Evolutionary conservation across 345 rosid genomes (phyloP).

Genomic region (Gossypium mustelinum): DNA sequence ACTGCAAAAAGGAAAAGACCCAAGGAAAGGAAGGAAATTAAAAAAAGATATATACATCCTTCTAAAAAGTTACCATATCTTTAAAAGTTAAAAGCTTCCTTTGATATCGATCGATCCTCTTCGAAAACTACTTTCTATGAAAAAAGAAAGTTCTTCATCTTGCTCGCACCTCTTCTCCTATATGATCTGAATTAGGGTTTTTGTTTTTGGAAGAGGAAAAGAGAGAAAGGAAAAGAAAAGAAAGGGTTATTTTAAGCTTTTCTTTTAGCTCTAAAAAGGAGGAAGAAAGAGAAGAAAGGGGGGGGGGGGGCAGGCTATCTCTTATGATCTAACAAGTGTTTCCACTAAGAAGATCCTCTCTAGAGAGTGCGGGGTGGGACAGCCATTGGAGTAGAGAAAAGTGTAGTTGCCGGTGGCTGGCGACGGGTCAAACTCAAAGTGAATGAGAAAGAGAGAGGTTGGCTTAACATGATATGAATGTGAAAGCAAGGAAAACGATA

Average conservation of each 20-base stretch:
- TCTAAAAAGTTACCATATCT: conserved; percentile 18
- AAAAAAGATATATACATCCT: too few relatives aligned
- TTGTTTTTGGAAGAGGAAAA: conserved; percentile 16
- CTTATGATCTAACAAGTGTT: conserved; percentile 19
- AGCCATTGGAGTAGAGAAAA: conserved; percentile 38
- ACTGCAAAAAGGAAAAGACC: too few relatives aligned
- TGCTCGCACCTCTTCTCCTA: not conserved
- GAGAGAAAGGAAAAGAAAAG: conserved; percentile 21
- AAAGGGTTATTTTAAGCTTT: conserved; percentile 24
- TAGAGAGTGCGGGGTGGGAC: conserved; percentile 46
- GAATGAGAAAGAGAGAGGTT: conserved; percentile 32
- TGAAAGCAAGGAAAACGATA: conserved; percentile 37
- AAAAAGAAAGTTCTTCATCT: not conserved
- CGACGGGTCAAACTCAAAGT: conserved; percentile 81
- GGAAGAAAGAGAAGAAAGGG: not conserved
- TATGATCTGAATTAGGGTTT: conserved; percentile 38
- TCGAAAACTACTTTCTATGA: conserved; percentile 8
- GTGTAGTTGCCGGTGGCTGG: conserved; percentile 65
- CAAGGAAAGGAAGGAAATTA: too few relatives aligned
- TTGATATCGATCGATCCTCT: not conserved
- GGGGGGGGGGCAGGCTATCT: not conserved
- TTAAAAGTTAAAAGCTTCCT: not conserved
- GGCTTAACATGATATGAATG: conserved; percentile 25
- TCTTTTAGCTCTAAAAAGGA: conserved; percentile 13
- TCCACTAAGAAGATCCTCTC: conserved; percentile 40